Base-by-base conservation (phyloP, 1,284 basidiomycete species). In the Microbotryomycetes sp. region DNA sequence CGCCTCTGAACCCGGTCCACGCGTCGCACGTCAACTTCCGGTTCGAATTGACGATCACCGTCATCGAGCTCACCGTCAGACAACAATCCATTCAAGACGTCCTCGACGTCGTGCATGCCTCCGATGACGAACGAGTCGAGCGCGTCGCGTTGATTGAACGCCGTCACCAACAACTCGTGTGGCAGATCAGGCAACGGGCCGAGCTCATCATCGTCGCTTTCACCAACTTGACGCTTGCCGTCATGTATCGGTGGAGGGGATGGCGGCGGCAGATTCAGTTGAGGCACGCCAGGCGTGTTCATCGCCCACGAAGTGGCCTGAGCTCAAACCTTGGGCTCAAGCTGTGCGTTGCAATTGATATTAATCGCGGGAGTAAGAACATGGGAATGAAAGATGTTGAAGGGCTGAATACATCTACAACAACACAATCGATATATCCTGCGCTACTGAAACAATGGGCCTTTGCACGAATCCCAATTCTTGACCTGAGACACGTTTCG, bases 81-180 rank as follows among this genome's bases (percentile, higher is more conserved):
- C 70, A 90, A 87, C 68, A 87, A 81, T 49, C 80, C 79, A 67
- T 90, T 90, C 59, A 90, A 77, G 9, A 84, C 78, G 54, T 81
- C 68, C 31, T 69, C 68, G 14, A 69, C 52, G 16, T 64, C 64
- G 0, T 58, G 50, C 0, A 60, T 62, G 16, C 50, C 54, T 1
- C 55, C 58, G 23, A 69, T 62, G 9, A 67, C 67, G 25, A 69
- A 69, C 22, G 50, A n/a, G 60, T 69, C 67, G 58, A 69, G 65
- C 6, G 62, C 63, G 54, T 69, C 67, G 22, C 67, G 55, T 6
- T 66, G 52, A 26, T n/a, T 32, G n/a, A 28, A 47, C 22, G 2
- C 28, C 23, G 47, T 15, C 49, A 69, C 51, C 25, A 69, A 53
- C 6, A 69, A 60, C 54, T 69, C 65, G 4, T 56, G 56, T 0